phyloP scores from a whole-genome alignment of 1,284 basidiomycete species.

The Ustilago trichophora region DNA sequence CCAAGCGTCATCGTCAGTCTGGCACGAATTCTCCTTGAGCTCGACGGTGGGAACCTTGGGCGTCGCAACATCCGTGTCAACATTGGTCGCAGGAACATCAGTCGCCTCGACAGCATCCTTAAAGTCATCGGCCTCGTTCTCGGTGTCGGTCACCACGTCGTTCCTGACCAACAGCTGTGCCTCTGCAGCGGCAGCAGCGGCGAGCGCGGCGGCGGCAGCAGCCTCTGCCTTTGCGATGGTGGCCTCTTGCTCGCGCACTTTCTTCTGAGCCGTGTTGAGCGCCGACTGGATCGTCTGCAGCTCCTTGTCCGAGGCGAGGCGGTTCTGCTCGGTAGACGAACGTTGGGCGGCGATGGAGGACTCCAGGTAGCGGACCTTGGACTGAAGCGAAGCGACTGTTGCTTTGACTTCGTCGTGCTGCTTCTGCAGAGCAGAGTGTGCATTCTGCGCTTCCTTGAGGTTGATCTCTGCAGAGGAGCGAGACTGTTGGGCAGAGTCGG shows the following conservation, averaged over 20 bases:
- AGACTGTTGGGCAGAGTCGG: slow-evolving; percentile 5
- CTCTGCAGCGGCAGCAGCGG: slow-evolving; percentile 35
- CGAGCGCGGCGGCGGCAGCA: slow-evolving; percentile 35
- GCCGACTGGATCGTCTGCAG: slow-evolving; percentile 47
- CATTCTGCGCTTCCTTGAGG: slow-evolving; percentile 20
- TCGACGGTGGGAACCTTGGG: slow-evolving; percentile 25
- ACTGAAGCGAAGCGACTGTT: slow-evolving; percentile 30
- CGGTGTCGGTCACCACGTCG: slow-evolving; percentile 35
- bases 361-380: slow-evolving; percentile 48
- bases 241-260: slow-evolving; percentile 44
- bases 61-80: slow-evolving; percentile 9
- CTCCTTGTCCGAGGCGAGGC: slow-evolving; percentile 45
- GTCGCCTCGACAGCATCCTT: slow-evolving; percentile 33
- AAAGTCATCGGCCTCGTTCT: slow-evolving; percentile 42
- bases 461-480: slow-evolving; percentile 17
- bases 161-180: slow-evolving; percentile 35
- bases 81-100: slow-evolving; percentile 1
- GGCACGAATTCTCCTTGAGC: slow-evolving; percentile 44
- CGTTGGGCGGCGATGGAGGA: slow-evolving; percentile 40
- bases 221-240: slow-evolving; percentile 35
- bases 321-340: slow-evolving; percentile 46
- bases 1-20: slow-evolving; percentile 56
- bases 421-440: slow-evolving; percentile 31
- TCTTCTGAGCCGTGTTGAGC: slow-evolving; percentile 43
- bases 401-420: slow-evolving; percentile 44